These are phyloP conservation scores for Tetrahymena borealis DNA, from an alignment of 73 alveolate species.

Conservation along the genomic window DNA sequence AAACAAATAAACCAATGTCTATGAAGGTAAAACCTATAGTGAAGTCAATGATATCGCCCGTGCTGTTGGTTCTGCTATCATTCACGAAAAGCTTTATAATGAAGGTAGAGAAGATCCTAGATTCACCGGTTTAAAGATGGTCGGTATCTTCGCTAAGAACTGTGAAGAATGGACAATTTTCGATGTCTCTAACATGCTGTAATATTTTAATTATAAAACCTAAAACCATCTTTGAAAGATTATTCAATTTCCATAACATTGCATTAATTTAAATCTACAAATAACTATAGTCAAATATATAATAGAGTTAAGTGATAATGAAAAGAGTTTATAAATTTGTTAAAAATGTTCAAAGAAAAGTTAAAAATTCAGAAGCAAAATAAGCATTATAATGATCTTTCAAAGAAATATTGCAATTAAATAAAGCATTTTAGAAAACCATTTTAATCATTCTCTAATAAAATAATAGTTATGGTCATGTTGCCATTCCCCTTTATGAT, in stretches of 20 bases:
- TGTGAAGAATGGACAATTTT: conserved; percentile 65
- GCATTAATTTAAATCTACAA: too few species aligned
- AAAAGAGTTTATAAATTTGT: too few species aligned
- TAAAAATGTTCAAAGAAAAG: too few species aligned
- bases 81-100: conserved; percentile 35
- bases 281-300: too few species aligned
- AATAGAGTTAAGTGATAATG: too few species aligned
- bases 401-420: too few species aligned
- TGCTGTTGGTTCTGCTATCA: conserved; percentile 39
- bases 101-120: background rate
- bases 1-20: background rate
- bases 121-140: conserved; percentile 3
- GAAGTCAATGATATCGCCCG: conserved; percentile 46
- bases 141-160: conserved; percentile 69
- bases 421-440: too few species aligned
- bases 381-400: too few species aligned
- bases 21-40: conserved; percentile 55
- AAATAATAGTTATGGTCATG: conserved; percentile 17
- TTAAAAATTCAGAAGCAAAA: too few species aligned
- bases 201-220: too few species aligned
- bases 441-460: background rate
- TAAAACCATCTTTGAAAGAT: too few species aligned
- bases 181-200: conserved; percentile 46
- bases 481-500: conserved; percentile 66
- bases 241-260: too few species aligned